These are phyloP conservation scores for Bruguiera parviflora DNA, from an alignment of 345 rosid genomes.

Conservation along the genomic window DNA sequence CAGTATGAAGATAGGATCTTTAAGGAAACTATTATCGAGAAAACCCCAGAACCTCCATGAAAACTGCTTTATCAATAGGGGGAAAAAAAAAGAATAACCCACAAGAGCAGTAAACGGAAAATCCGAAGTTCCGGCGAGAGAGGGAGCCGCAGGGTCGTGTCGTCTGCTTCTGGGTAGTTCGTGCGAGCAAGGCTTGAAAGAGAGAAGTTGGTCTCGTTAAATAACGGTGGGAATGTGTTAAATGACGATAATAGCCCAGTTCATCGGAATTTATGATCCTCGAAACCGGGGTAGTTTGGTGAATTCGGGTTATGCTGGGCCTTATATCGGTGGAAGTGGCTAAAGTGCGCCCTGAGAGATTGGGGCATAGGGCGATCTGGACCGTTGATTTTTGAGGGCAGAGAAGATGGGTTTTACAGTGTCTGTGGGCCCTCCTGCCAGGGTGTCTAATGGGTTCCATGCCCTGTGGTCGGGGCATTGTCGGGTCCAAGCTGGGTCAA, in stretches of 20 bases:
- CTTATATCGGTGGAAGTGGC: constrained; percentile 14
- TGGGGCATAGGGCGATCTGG: constrained; percentile 20
- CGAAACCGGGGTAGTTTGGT: constrained; percentile 1
- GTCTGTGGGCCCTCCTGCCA: constrained; percentile 18
- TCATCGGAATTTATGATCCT: not conserved
- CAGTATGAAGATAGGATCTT: not conserved
- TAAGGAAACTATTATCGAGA: not conserved
- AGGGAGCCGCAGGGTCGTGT: constrained; percentile 10
- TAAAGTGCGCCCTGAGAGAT: constrained; percentile 30
- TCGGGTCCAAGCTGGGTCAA: constrained; percentile 36
- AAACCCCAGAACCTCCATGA: not conserved
- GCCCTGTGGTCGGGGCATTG: constrained; percentile 49
- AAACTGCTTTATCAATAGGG: not conserved
- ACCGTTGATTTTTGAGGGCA: constrained; percentile 37
- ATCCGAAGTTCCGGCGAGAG: constrained; percentile 19
- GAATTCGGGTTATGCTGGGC: not conserved
- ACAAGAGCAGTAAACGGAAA: constrained; percentile 15
- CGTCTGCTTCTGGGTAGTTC: constrained; percentile 19
- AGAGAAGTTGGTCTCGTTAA: not conserved
- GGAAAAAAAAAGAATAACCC: not conserved
- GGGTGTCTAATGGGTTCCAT: constrained; percentile 39
- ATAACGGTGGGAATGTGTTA: not conserved
- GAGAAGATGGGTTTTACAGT: constrained; percentile 1
- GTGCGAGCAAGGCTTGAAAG: constrained; percentile 28
- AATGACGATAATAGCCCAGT: constrained; percentile 1